A percentile compares a stretch with the other conserved stretches of the same genome.
Conservation (phyloP, 2,329 filamentous ascomycete genomes). For the Polytolypa hystricis region DNA sequence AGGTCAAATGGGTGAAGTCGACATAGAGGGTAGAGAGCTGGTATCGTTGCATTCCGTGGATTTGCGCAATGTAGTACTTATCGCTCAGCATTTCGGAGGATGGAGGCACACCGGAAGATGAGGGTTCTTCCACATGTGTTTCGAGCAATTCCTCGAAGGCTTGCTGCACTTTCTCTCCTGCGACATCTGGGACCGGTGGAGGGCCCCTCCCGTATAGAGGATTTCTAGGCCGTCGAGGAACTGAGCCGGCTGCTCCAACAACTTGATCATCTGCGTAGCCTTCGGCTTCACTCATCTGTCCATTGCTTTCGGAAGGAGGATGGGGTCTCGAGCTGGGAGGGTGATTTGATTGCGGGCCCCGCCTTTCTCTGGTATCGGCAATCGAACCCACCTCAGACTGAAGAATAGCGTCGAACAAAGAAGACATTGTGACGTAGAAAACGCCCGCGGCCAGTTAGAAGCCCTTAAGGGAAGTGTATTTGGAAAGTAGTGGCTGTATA, state of each 20-base stretch:
- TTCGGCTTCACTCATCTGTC: conserved; percentile 45
- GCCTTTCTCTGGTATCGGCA: conserved; percentile 19
- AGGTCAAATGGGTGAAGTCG: conserved; percentile 64
- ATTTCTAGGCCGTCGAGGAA: conserved; percentile 37
- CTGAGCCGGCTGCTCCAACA: conserved; percentile 42
- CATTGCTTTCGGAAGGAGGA: conserved; percentile 40
- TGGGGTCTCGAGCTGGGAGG: conserved; percentile 46
- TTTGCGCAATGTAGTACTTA: conserved; percentile 57
- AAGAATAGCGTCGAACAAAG: conserved; percentile 31
- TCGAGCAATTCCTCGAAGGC: conserved; percentile 56
- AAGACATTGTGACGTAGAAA: conserved; percentile 23
- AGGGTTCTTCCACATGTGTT: conserved; percentile 46
- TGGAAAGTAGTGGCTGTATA: too few species aligned
- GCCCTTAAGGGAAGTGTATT: too few species aligned
- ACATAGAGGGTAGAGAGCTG: conserved; percentile 55
- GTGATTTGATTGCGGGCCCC: conserved; percentile 25
- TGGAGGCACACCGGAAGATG: conserved; percentile 42
- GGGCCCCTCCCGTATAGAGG: conserved; percentile 42
- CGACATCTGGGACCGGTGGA: conserved; percentile 48
- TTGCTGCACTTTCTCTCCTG: conserved; percentile 51
- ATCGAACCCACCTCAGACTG: conserved; percentile 31
- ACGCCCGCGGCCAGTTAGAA: neutral
- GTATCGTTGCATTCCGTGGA: conserved; percentile 51
- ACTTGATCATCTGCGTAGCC: conserved; percentile 52
- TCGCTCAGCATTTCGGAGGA: conserved; percentile 46